Base-by-base conservation (phyloP, 371 early-diverging fungal genomes). In the Catenaria anguillulae region DNA sequence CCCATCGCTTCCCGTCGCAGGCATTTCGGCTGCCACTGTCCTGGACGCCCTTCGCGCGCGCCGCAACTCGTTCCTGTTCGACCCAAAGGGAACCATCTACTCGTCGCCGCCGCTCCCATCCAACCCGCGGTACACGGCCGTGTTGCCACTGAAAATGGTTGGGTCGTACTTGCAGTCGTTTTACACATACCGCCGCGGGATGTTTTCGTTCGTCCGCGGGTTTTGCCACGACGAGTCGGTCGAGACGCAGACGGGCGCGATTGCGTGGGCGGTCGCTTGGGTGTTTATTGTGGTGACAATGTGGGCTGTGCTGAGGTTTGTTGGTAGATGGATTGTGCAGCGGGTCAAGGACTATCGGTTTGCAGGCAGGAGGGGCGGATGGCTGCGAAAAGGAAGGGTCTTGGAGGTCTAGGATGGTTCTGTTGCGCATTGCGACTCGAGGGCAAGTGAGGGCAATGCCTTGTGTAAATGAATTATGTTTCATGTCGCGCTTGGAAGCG, bases 71-170 rank as follows among this genome's bases (percentile, higher is more conserved):
- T 85, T 86, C 52, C 64, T 86, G 33, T 78, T 84, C 55, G 84
- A 86, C 64, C 78, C 88, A 15, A 76, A 82, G 0, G 86, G 88
- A 0, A 82, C 87, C 0, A 74, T 77, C 4, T 75, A 71, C 0
- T 63, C 75, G 5, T 71, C 70, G 15, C 48, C 48, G 0, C 81
- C 80, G 45, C 77, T 83, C 0, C 68, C 68, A 19, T 63, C 71
- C 4, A 71, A 75, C 36, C 21, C 60, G 17, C 40, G 40, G 10
- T 85, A 77, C 56, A 69, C 68, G 21, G 61, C 58, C 33, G 68
- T 80, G 5, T 69, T 75, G 0, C 84, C 85, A 0, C 70, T 83
- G 31, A 74, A 74, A 1, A 62, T 67, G 10, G 52, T 84, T 2
- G 84, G 81, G 4, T 69, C 77, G 62, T 82, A 79, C 63, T 81